Evolutionary conservation across 257 asterid species (phyloP), one percentile per base, ranked within the genome.

Genomic region (Plectranthus barbatus): DNA sequence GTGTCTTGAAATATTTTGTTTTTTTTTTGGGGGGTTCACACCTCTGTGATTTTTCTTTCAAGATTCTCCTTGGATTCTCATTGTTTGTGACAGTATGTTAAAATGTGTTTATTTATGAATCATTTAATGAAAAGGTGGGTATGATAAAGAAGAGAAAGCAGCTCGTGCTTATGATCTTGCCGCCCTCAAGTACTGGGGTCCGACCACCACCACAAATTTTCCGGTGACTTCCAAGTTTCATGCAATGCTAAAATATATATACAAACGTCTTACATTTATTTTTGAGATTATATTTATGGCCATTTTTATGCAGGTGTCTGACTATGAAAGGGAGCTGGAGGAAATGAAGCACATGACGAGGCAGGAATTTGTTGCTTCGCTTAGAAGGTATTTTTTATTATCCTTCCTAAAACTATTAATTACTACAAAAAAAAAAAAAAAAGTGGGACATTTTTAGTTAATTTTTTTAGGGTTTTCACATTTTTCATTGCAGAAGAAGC

Each of bases 131-230:
- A 75, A 70, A 90, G 97, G 97, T 58, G 97, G 97, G 54, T 90
- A 90, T 76, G 97, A 90, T 70, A 91, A 83, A 74, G 97, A 91
- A 78, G 96, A 85, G 56, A 91, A 84, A 78, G 96, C 96, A 26
- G 96, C 95, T 65, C 78, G 94, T 69, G 93, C 97, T 60, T 91
- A 87, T 63, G 96, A 91, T 82, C 95, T 87, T 66, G 96, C 96
- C 9, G 97, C 97, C 66, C 81, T 87, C 65, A 87, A 85, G 74
- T 87, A 87, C 64, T 91, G 96, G 97, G 96, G 95, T 77, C 86
- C 86, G 69, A 78, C 94, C 70, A 88, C 98, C 68, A 82, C 95
- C 52, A 91, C 94, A 34, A 88, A 91, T 74, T 88, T 86, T 77
- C 88, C 84, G 81, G 96, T 88, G 56, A 69, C 45, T 12, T 13